Evolutionary conservation across 257 asterid species (phyloP), one percentile per base, ranked within the genome.

Genomic region (Solanum sejunctum): DNA sequence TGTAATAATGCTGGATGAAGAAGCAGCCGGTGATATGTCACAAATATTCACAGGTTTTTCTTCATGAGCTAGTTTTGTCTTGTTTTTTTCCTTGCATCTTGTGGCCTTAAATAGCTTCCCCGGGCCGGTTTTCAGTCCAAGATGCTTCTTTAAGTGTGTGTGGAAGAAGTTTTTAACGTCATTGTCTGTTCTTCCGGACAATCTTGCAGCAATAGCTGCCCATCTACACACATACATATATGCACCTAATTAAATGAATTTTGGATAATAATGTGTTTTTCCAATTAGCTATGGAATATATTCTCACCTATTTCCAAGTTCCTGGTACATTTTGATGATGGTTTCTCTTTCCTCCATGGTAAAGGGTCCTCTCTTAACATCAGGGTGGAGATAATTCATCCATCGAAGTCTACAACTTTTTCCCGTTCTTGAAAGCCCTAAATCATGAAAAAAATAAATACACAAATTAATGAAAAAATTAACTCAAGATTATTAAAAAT

Each of bases 341-440:
- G 12, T 61, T 18, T 84, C 64, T 3, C 41, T 51, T 63, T 84
- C 87, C 51, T 84, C 58, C 10, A 16, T 13, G 17, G 13, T 84
- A 58, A 75, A 78, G 15, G 77, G 63, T 20, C 73, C 84, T 84
- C 66, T 77, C 47, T 78, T 84, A 7, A 84, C 77, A 43, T 61
- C 83, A n/a, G 87, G 84, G 1, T 0, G 52, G 18, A 85, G 84
- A 41, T 78, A 84, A 45, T 84, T 84, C 61, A 77, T 36, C 87
- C 87, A 77, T 26, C 87, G 78, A 13, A 84, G 87, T 51, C 87
- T 77, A n/a, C 87, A 49, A 75, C 87, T 84, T 20, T 84, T 84
- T 0, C 84, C 84, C 1, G 84, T 73, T 47, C 87, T 84, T 61
- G 84, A 77, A 61, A 84, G 84, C 16, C 87, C 84, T 84, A 57